Conservation (phyloP, 257 asterid genomes). For the Przewalskia tangutica region DNA sequence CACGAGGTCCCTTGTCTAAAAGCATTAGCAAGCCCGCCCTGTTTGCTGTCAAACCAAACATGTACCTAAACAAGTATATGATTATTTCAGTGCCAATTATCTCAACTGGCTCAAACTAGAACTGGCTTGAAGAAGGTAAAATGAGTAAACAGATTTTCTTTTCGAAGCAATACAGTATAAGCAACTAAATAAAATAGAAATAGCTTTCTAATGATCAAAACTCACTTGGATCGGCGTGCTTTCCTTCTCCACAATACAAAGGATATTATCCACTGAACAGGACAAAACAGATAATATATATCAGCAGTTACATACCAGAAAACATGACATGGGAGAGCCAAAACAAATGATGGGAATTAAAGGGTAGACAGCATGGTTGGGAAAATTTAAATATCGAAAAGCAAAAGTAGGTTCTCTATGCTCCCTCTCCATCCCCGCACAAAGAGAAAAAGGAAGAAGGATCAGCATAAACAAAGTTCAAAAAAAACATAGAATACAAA, state of each 20-base stretch:
- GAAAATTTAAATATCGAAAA: not conserved
- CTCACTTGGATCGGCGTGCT: constrained; percentile 72
- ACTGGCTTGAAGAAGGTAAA: not conserved
- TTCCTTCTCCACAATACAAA: constrained; percentile 63
- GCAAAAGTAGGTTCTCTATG: not conserved
- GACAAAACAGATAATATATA: constrained; percentile 10
- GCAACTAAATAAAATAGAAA: not conserved
- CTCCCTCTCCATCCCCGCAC: not conserved
- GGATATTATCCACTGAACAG: constrained; percentile 66
- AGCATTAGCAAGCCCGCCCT: constrained; percentile 68
- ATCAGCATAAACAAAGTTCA: not conserved
- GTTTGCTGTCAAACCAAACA: constrained; percentile 59
- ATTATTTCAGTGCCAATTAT: not conserved
- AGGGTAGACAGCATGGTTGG: not conserved
- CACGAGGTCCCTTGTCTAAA: constrained; percentile 59
- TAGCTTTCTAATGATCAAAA: constrained; percentile 10
- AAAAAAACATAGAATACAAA: not conserved
- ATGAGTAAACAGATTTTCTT: not conserved
- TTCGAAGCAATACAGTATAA: not conserved
- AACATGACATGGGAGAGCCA: not conserved
- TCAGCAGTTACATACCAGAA: constrained; percentile 19
- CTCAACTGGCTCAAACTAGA: not conserved
- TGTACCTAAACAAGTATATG: constrained; percentile 39
- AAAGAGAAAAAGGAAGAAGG: not conserved
- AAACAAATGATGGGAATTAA: not conserved